A percentile compares a stretch with the other conserved stretches of the same genome.
Evolutionary conservation across 371 early-diverging fungal species (phyloP).

Genomic region (Chytridium lagenaria): DNA sequence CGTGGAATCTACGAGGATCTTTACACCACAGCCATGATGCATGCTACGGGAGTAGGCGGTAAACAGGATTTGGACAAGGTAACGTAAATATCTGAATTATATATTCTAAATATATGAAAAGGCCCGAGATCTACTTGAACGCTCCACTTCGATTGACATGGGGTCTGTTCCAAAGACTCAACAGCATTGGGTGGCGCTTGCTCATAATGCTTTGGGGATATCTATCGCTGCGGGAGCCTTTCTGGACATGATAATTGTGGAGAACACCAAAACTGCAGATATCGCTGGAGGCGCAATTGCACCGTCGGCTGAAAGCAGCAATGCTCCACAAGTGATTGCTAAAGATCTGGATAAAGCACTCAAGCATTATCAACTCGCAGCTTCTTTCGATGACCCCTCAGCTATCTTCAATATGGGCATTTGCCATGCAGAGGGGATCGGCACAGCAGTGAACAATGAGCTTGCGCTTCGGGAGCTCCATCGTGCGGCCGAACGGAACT

Average conservation of each 20-base stretch:
- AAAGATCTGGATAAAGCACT: background rate
- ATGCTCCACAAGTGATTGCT: too few relatives aligned
- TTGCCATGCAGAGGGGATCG: constrained; percentile 7
- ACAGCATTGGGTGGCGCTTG: background rate
- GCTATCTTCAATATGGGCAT: constrained; percentile 6
- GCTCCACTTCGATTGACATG: background rate
- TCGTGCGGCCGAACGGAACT: background rate
- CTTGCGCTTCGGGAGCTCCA: constrained; percentile 1
- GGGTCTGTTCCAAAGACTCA: background rate
- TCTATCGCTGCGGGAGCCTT: background rate
- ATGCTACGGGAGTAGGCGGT: background rate
- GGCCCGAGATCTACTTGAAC: background rate
- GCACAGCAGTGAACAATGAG: background rate
- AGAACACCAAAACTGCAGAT: background rate
- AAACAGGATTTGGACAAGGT: background rate
- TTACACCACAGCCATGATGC: background rate
- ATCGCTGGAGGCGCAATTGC: background rate
- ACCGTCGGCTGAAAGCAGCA: background rate
- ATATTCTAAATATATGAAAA: too few relatives aligned
- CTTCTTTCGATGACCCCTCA: background rate
- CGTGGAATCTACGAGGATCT: background rate
- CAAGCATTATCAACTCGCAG: background rate
- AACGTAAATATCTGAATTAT: too few relatives aligned
- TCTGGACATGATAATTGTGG: background rate
- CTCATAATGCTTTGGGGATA: background rate